phyloP scores from a whole-genome alignment of 164 flowering plant species.

The Piper longum region DNA sequence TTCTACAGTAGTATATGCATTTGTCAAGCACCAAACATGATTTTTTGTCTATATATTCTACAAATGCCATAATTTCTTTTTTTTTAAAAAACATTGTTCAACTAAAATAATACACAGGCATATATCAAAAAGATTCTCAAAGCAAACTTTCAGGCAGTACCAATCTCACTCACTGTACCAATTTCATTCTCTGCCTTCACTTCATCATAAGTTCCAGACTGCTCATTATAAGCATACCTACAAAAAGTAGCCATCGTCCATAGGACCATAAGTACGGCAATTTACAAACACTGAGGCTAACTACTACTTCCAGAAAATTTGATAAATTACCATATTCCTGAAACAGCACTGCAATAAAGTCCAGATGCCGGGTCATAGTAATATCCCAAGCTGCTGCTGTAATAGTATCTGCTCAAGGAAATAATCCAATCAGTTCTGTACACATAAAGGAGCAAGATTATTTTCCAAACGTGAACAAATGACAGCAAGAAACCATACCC shows the following conservation, averaged over 20 bases:
- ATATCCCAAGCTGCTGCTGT: constrained; percentile 81
- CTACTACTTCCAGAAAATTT: background rate
- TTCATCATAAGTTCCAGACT: constrained; percentile 43
- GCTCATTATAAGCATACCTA: constrained; percentile 60
- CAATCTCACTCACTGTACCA: background rate
- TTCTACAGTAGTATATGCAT: too few relatives aligned
- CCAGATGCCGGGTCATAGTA: constrained; percentile 78
- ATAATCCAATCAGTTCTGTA: background rate
- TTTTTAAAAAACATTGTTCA: too few relatives aligned
- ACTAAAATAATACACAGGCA: too few relatives aligned
- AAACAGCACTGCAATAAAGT: constrained; percentile 53
- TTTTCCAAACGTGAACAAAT: background rate
- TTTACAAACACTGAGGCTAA: background rate
- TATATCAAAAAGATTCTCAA: background rate
- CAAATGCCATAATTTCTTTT: too few relatives aligned
- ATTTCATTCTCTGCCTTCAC: constrained; percentile 15
- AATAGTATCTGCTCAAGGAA: constrained; percentile 58
- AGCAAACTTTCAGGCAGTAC: background rate
- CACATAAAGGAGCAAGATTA: background rate
- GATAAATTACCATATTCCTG: constrained; percentile 73
- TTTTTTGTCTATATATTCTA: too few relatives aligned
- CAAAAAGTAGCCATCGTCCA: background rate
- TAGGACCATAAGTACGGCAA: background rate
- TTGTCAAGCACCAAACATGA: too few relatives aligned
- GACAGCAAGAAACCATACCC: constrained; percentile 39